phyloP scores from a whole-genome alignment of 352 stramenopile genomes.

The Pythium dissimile region DNA sequence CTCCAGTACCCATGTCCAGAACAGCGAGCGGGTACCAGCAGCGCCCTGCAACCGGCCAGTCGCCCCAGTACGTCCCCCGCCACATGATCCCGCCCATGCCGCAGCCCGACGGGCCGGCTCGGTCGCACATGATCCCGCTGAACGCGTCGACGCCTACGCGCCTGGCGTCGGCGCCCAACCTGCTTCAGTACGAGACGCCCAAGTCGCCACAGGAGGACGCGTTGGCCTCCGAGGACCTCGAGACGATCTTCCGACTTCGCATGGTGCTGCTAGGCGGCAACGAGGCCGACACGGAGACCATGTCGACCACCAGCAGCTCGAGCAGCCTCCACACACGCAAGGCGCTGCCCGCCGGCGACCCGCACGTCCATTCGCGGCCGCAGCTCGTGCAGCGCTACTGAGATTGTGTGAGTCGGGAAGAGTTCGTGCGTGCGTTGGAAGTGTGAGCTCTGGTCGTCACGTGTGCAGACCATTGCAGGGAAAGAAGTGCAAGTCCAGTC shows the following conservation, averaged over 20 bases:
- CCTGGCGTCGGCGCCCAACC: slow-evolving; percentile 7
- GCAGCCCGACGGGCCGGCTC: slow-evolving; percentile 7
- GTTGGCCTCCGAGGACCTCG: slow-evolving; percentile 21
- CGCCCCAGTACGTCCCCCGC: slow-evolving; percentile 6
- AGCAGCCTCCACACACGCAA: slow-evolving; percentile 8
- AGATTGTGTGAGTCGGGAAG: background rate
- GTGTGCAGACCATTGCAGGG: no score
- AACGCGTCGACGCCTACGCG: background rate
- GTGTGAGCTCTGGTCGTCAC: background rate
- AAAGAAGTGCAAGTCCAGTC: no score
- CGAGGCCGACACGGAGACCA: slow-evolving; percentile 16
- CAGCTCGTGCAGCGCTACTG: slow-evolving; percentile 13
- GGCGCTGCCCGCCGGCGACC: background rate
- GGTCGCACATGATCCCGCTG: slow-evolving; percentile 11
- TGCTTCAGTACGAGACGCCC: background rate
- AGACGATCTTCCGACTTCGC: slow-evolving; percentile 32
- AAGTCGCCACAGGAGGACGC: background rate
- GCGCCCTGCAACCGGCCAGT: background rate
- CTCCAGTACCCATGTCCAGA: background rate
- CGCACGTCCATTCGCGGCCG: background rate
- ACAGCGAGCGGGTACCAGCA: background rate
- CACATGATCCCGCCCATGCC: slow-evolving; percentile 23
- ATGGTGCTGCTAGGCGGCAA: slow-evolving; percentile 27
- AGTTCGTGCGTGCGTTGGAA: background rate
- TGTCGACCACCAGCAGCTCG: slow-evolving; percentile 17